Base-by-base conservation (phyloP, 1,139 yeast genomes). In the Geotrichum phurueaensis region DNA sequence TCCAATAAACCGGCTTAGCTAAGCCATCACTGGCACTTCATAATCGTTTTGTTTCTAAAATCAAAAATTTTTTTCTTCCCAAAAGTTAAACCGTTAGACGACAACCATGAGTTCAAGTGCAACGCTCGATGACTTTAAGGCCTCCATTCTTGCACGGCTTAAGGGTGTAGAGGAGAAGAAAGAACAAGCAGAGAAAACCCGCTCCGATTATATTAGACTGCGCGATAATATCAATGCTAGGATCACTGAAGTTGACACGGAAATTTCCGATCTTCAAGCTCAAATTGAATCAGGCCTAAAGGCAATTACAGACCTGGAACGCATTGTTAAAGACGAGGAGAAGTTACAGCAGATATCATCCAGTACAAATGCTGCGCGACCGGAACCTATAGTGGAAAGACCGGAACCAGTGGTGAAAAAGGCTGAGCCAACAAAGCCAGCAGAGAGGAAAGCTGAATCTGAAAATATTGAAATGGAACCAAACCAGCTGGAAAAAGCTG, bases 191-290 rank as follows among this genome's bases (percentile, higher is more conserved):
- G 54, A 51, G 12, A 56, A 56, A 23, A 51, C 45, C 22, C 50
- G 58, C 15, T n/a, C 47, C 15, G 58, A 56, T 29, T 56, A 51
- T 48, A 18, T 56, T 4, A 49, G 25, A 51, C 54, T 56, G 43
- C 51, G 54, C 47, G 51, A 62, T 49, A 59, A 73, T 58, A 74
- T 82, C 3, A 77, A 77, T 67, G 78, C 83, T 2, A 75, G 77
- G 54, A 67, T 86, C 6, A 91, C 91, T 0, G 84, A 79, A 64
- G 58, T 85, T 31, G 72, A 73, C 4, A 69, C 69, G 1, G 78
- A 79, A n/a, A 68, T 80, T 1, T 68, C 65, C 1, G 77, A 76
- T 52, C 73, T 85, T 56, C 72, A 74, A 20, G 65, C 62, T 6
- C 83, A 81, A 62, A 76, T 84, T 12, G 68, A 71, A 18, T 81